Evolutionary conservation across 371 early-diverging fungal species (phyloP).

Genomic region (Lichtheimia corymbifera): DNA sequence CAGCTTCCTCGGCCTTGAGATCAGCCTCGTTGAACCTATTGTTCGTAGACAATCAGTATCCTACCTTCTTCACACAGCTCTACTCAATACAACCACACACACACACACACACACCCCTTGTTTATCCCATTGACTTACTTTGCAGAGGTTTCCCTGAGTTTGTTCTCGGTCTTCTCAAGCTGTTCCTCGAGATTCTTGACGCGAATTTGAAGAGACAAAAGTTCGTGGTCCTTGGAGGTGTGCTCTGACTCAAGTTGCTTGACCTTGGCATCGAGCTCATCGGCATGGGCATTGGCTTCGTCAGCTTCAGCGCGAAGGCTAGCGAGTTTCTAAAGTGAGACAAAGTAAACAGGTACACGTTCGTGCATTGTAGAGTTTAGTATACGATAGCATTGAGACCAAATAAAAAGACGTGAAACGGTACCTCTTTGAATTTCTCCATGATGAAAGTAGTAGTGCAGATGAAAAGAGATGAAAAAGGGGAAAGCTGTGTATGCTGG

Average conservation of each 20-base stretch:
- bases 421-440: conserved; percentile 62
- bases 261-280: conserved; percentile 63
- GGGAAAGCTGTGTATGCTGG: conserved; percentile 1
- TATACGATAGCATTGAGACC: background rate
- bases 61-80: no score
- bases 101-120: conserved; percentile 1
- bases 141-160: conserved; percentile 56
- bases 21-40: conserved; percentile 72
- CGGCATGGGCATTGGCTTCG: conserved; percentile 64
- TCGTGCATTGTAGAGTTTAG: background rate
- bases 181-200: conserved; percentile 65
- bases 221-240: conserved; percentile 74
- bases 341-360: background rate
- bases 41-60: background rate
- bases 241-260: conserved; percentile 68
- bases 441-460: conserved; percentile 18
- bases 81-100: background rate
- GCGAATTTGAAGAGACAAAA: conserved; percentile 71
- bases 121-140: conserved; percentile 53
- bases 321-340: conserved; percentile 62
- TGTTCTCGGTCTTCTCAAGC: conserved; percentile 63
- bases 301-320: conserved; percentile 75
- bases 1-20: conserved; percentile 74
- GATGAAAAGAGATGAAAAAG: conserved; percentile 5
- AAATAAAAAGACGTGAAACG: conserved; percentile 1